phyloP scores from a whole-genome alignment of 2,329 filamentous ascomycete species.

The Penicillium concentricum region DNA sequence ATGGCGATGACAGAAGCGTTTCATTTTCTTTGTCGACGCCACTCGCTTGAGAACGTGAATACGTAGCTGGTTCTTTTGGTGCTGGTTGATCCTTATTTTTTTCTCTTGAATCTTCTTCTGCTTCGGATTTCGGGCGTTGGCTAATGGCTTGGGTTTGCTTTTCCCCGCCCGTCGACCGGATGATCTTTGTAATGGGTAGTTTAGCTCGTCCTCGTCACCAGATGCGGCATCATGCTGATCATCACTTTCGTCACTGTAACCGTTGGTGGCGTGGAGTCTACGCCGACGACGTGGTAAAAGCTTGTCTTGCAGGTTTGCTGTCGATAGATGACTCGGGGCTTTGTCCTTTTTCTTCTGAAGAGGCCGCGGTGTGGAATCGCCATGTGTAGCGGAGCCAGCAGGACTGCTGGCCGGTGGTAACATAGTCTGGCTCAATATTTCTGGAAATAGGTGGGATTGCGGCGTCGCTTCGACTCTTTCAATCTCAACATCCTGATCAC shows the following conservation, averaged over 20 bases:
- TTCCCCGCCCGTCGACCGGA: constrained; percentile 15
- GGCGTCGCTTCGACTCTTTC: constrained; percentile 7
- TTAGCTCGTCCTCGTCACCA: constrained; percentile 41
- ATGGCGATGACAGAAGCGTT: constrained; percentile 26
- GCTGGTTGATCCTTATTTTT: constrained; percentile 12
- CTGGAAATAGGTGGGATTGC: constrained; percentile 15
- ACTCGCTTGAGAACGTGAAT: constrained; percentile 15
- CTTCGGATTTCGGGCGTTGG: constrained; percentile 17
- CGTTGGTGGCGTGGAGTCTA: constrained; percentile 15
- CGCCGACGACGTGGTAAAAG: constrained; percentile 36
- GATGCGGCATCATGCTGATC: constrained; percentile 21
- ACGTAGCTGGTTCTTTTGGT: constrained; percentile 4
- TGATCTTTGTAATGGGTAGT: constrained; percentile 24
- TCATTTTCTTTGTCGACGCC: constrained; percentile 34
- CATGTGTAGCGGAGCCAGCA: constrained; percentile 9
- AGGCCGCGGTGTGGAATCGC: background rate
- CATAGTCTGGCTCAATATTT: constrained; percentile 37
- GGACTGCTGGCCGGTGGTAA: constrained; percentile 40
- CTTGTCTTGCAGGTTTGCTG: constrained; percentile 36
- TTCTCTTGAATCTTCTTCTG: constrained; percentile 16
- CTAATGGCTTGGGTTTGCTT: constrained; percentile 21
- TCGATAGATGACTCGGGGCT: constrained; percentile 28
- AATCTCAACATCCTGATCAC: background rate
- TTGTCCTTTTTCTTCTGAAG: constrained; percentile 5
- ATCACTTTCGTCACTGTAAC: constrained; percentile 29